Percentiles rank a stretch among this genome's conserved stretches.
Conservation (phyloP, 1,284 basidiomycete species). For the Ustilago nuda region DNA sequence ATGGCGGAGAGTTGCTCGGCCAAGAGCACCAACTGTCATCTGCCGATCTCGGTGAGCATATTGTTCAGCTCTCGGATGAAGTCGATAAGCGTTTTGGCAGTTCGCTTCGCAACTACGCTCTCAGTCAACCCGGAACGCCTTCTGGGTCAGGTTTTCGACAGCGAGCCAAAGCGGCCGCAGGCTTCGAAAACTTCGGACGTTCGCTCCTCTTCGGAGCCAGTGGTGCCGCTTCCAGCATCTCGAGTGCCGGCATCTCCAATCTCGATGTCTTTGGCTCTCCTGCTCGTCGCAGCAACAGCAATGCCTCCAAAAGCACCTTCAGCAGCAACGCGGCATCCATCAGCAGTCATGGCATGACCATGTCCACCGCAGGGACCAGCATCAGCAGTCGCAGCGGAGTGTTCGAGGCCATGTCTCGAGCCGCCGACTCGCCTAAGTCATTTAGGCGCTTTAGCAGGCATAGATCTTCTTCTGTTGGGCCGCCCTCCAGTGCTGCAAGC, state of each 20-base stretch:
- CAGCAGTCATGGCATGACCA: slow-evolving; percentile 52
- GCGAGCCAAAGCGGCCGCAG: slow-evolving; percentile 52
- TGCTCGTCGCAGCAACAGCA: slow-evolving; percentile 52
- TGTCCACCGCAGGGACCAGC: slow-evolving; percentile 56
- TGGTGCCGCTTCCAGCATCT: slow-evolving; percentile 38
- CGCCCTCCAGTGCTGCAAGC: slow-evolving; percentile 25
- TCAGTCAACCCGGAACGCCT: slow-evolving; percentile 36
- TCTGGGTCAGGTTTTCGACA: slow-evolving; percentile 46
- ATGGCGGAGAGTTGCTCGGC: slow-evolving; percentile 23
- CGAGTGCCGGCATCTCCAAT: slow-evolving; percentile 41
- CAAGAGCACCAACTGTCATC: slow-evolving; percentile 34
- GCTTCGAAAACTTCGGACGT: slow-evolving; percentile 57
- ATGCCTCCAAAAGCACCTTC: slow-evolving; percentile 52
- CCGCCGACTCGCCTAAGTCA: slow-evolving; percentile 29
- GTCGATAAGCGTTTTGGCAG: slow-evolving; percentile 39
- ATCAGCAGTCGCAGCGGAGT: slow-evolving; percentile 53
- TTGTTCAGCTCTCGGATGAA: slow-evolving; percentile 41
- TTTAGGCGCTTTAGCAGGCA: slow-evolving; percentile 36
- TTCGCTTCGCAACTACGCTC: slow-evolving; percentile 12
- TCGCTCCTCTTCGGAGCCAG: slow-evolving; percentile 50
- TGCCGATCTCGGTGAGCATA: slow-evolving; percentile 33
- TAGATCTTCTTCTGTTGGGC: slow-evolving; percentile 40
- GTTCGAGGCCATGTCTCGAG: slow-evolving; percentile 22
- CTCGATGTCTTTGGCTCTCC: slow-evolving; percentile 58
- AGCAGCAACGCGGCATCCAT: slow-evolving; percentile 43